Evolutionary conservation across 2,329 filamentous ascomycete species (phyloP).

Genomic region (Fusarium robinianum): DNA sequence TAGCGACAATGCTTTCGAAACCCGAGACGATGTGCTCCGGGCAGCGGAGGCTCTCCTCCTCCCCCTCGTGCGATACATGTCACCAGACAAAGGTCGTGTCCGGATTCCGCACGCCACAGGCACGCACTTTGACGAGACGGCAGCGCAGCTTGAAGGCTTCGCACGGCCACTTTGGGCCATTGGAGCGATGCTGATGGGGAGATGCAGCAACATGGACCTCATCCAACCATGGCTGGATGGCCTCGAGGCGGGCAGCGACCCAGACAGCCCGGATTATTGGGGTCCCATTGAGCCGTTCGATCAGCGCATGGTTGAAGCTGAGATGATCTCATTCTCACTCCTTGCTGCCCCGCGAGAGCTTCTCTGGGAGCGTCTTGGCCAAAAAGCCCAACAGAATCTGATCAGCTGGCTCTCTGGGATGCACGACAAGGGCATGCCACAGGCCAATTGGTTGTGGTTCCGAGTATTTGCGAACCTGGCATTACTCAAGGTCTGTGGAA

Average conservation of each 20-base stretch:
- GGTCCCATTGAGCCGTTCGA: constrained; percentile 49
- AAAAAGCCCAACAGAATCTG: constrained; percentile 41
- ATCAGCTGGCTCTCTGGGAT: constrained; percentile 46
- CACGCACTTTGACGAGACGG: constrained; percentile 47
- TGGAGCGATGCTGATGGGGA: constrained; percentile 4
- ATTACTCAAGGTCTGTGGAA: constrained; percentile 45
- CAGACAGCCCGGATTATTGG: constrained; percentile 48
- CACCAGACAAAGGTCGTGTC: constrained; percentile 41
- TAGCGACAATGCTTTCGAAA: constrained; percentile 44
- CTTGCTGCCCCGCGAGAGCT: constrained; percentile 45
- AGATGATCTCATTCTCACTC: constrained; percentile 53
- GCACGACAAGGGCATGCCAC: constrained; percentile 49
- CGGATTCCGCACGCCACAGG: constrained; percentile 42
- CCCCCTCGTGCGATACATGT: constrained; percentile 42
- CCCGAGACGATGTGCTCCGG: constrained; percentile 41
- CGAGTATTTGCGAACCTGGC: constrained; percentile 53
- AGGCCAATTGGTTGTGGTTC: constrained; percentile 57
- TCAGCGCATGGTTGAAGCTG: constrained; percentile 58
- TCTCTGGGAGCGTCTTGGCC: constrained; percentile 39
- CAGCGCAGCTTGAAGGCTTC: constrained; percentile 51
- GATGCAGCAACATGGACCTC: background rate
- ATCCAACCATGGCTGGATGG: constrained; percentile 37
- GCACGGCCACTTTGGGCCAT: constrained; percentile 22
- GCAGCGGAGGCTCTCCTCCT: constrained; percentile 41
- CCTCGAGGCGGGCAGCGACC: constrained; percentile 39